Conservation (phyloP, 1,139 yeast species). For the Magnusiomyces magnusii region DNA sequence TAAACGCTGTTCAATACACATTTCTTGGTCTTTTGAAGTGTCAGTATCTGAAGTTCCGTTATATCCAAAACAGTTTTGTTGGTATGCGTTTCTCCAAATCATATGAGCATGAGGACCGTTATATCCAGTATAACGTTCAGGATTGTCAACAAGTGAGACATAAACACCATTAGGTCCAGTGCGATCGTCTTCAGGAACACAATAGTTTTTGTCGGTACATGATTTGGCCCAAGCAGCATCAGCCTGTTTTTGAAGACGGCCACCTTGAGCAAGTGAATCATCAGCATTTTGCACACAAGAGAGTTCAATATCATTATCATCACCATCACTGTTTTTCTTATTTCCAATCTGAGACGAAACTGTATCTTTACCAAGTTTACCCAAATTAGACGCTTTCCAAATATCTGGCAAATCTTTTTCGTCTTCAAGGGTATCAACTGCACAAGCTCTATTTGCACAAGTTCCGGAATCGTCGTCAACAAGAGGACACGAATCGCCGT, state of each 20-base stretch:
- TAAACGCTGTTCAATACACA: conserved; percentile 75
- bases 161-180: conserved; percentile 48
- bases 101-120: conserved; percentile 87
- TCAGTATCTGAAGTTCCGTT: conserved; percentile 38
- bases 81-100: conserved; percentile 90
- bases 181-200: conserved; percentile 16
- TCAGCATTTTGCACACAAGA: conserved; percentile 17
- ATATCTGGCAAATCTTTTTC: conserved; percentile 54
- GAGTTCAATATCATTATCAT: conserved; percentile 13
- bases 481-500: conserved; percentile 74
- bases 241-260: conserved; percentile 2
- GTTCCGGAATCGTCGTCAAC: conserved; percentile 62
- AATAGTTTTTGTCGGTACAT: conserved; percentile 9
- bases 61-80: conserved; percentile 75
- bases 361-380: conserved; percentile 46
- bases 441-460: conserved; percentile 91
- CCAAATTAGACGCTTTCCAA: conserved; percentile 68
- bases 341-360: conserved; percentile 25
- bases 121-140: conserved; percentile 95
- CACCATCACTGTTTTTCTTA: no score
- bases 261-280: conserved; percentile 3
- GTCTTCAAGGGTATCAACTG: conserved; percentile 68
- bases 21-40: conserved; percentile 44
- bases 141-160: conserved; percentile 80
- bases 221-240: conserved; percentile 6